Percentiles rank a stretch among this genome's conserved stretches.
These are phyloP conservation scores for Lumnitzera racemosa DNA, from an alignment of 345 rosid genomes.

Conservation along the genomic window DNA sequence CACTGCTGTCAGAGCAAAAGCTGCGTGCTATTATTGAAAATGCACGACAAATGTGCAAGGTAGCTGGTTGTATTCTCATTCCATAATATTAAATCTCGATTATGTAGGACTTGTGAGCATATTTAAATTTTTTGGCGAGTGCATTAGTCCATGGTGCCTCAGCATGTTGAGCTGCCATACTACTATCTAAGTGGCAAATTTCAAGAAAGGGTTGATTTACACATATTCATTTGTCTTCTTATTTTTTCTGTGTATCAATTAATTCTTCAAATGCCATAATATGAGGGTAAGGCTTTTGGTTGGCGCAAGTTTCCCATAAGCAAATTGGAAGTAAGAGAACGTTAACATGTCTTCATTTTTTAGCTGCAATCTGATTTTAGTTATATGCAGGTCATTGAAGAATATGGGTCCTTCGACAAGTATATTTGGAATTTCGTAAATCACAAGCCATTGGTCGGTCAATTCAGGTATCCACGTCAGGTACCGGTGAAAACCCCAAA, in stretches of 20 bases:
- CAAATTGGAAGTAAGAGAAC: too few relatives aligned
- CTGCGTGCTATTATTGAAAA: conserved; percentile 68
- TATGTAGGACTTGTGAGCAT: too few relatives aligned
- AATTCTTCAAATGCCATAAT: too few relatives aligned
- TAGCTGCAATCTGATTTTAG: background rate
- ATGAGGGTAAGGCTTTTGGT: too few relatives aligned
- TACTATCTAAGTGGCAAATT: too few relatives aligned
- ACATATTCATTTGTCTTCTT: too few relatives aligned
- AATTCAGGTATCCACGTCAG: conserved; percentile 66
- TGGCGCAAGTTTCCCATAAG: too few relatives aligned
- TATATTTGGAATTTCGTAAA: conserved; percentile 82
- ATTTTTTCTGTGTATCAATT: too few relatives aligned
- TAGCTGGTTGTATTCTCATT: conserved; percentile 7
- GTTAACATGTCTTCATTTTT: background rate
- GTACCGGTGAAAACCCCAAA: conserved; percentile 71
- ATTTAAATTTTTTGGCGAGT: too few relatives aligned
- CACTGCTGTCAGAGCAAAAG: conserved; percentile 67
- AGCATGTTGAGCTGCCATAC: too few relatives aligned
- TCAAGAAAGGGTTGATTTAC: too few relatives aligned
- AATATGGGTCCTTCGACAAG: conserved; percentile 71
- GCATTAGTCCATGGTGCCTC: too few relatives aligned
- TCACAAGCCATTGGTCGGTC: conserved; percentile 54
- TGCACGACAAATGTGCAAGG: conserved; percentile 74
- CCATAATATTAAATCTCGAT: background rate
- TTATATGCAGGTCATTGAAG: conserved; percentile 43